Evolutionary conservation across 768 basidiomycete species (phyloP), one percentile per base, ranked within the genome.

Genomic region (Hydnum rufescens): DNA sequence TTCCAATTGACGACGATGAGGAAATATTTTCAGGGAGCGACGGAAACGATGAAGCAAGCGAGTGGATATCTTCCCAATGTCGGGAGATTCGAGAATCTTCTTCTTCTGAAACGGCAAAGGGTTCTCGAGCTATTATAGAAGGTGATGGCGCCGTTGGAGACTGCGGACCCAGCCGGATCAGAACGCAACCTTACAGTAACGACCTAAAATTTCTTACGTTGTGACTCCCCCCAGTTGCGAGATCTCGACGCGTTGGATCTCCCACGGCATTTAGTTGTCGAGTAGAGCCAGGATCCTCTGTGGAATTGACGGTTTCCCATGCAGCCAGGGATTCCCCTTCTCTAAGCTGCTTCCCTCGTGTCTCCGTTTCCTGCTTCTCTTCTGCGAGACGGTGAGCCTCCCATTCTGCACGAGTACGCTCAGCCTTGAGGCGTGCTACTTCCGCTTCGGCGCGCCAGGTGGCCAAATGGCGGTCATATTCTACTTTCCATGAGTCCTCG

Each of bases 61-160:
- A 73, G 44, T 76, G 71, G 32, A 87, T 67, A 54, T 83, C 73
- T 62, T 84, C 83, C 84, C 83, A 86, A 59, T 74, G 79, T 57
- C 78, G 53, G 8, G 57, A 58, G n/a, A 39, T 48, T 18, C 13
- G 47, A 52, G 18, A 19, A 50, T 23, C 34, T n/a, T 55, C 55
- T 8, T 56, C 42, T 34, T 50, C 49, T 30, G 28, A 47, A 16
- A 28, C 49, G 6, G 13, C 44, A 13, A 28, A 16, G 44, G 25
- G 26, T 16, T 47, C 44, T 13, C 26, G 16, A 13, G 13, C 16
- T 13, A 13, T 28, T 47, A 8, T 16, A 25, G 18, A 30, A 6
- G 23, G 5, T 26, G 49, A 32, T 5, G 8, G 8, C 28, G 28
- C 49, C 49, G 16, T 31, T 8, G 32, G 23, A 50, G 32, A 25